These are phyloP conservation scores for Haematococcus lacustris DNA, from an alignment of 139 green algal species.

Conservation along the genomic window DNA sequence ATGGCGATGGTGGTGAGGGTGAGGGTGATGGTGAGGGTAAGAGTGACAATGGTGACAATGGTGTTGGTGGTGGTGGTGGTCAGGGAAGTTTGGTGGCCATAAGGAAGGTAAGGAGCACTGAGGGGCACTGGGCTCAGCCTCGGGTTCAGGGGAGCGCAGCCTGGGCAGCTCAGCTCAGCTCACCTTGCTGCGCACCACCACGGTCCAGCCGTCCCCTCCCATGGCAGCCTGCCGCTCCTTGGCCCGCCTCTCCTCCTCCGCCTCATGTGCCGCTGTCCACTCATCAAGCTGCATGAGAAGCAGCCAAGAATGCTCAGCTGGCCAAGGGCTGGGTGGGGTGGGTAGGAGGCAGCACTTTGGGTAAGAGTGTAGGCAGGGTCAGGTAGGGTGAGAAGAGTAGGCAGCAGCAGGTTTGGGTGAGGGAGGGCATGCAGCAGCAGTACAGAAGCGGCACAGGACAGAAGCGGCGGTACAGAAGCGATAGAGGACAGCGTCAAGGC, in stretches of 20 bases:
- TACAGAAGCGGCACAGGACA: no score
- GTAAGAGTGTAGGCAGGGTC: no score
- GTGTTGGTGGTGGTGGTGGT: not conserved
- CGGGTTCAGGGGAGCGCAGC: not conserved
- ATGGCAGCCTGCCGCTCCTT: constrained; percentile 29
- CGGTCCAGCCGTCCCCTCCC: constrained; percentile 72
- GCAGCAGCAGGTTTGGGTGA: no score
- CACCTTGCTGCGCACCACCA: constrained; percentile 69
- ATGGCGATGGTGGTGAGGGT: no score
- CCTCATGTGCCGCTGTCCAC: constrained; percentile 62
- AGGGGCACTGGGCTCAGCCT: not conserved
- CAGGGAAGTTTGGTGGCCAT: not conserved
- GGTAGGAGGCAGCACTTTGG: no score
- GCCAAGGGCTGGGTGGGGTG: not conserved
- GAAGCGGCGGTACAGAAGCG: no score
- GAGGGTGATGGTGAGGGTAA: no score
- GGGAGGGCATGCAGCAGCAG: no score
- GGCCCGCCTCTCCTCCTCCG: constrained; percentile 26
- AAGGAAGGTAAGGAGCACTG: not conserved
- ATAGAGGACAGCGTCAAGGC: no score
- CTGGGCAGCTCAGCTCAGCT: not conserved
- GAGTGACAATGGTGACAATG: no score
- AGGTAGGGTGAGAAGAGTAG: no score
- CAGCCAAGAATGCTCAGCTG: not conserved
- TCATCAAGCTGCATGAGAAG: constrained; percentile 41